A percentile compares a stretch with the other conserved stretches of the same genome.
Conservation (phyloP, 2,329 filamentous ascomycete species). For the Neofusicoccum ribis region DNA sequence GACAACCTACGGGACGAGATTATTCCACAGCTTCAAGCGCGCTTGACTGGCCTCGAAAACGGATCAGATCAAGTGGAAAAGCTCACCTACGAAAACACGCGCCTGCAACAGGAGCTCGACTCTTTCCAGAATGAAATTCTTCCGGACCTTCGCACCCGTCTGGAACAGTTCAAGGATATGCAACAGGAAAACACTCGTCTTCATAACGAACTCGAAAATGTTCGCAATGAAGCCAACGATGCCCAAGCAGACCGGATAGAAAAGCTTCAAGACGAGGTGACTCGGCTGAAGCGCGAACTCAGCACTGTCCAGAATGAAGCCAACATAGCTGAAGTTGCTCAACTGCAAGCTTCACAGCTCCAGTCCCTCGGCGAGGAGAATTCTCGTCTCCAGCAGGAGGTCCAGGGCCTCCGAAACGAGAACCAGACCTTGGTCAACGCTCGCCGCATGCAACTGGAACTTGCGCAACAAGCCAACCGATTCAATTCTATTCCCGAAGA, state of each 20-base stretch:
- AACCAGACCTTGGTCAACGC: conserved; percentile 59
- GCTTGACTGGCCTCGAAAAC: conserved; percentile 74
- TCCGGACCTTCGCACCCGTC: conserved; percentile 9
- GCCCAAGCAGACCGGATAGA: conserved; percentile 16
- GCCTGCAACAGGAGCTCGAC: conserved; percentile 84
- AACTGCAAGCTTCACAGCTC: conserved; percentile 70
- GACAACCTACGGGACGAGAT: conserved; percentile 90
- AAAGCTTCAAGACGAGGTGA: conserved; percentile 14
- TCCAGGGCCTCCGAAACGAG: conserved; percentile 60
- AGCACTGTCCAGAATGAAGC: conserved; percentile 17
- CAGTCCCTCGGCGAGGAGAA: conserved; percentile 77
- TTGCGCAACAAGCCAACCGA: conserved; percentile 45
- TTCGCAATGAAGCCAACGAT: conserved; percentile 15
- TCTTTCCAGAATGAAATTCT: conserved; percentile 29
- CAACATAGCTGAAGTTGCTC: conserved; percentile 62
- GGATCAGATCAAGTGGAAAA: conserved; percentile 72
- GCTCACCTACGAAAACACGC: conserved; percentile 75
- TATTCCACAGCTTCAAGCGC: conserved; percentile 73
- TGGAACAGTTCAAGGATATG: conserved; percentile 59
- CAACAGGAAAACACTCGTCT: conserved; percentile 73
- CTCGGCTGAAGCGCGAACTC: conserved; percentile 12
- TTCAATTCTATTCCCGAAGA: conserved; percentile 66
- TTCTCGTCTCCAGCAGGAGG: conserved; percentile 69
- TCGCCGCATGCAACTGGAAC: conserved; percentile 50
- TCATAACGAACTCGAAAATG: conserved; percentile 40